A percentile compares a stretch with the other conserved stretches of the same genome.
Conservation (phyloP, 75 land plant species). For the Selaginella tamariscina region DNA sequence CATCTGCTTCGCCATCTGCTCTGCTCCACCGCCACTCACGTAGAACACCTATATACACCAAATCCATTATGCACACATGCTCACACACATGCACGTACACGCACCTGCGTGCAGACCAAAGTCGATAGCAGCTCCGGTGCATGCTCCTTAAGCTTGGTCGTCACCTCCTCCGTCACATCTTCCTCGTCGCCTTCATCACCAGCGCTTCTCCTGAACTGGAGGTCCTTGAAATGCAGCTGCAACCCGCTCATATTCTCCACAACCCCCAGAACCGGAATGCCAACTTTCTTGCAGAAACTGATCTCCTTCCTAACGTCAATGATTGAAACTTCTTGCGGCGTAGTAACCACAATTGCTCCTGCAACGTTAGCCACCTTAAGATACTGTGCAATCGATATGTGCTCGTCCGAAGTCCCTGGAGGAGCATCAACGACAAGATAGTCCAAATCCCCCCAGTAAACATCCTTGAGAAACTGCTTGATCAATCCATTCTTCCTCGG, state of each 20-base stretch:
- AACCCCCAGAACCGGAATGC: conserved; percentile 6
- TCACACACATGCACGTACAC: too few species aligned
- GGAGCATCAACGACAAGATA: conserved; percentile 3
- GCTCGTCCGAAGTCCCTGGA: conserved; percentile 7
- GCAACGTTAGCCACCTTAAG: background rate
- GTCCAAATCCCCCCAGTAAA: background rate
- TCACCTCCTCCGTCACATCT: conserved; percentile 1
- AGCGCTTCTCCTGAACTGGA: background rate
- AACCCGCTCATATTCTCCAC: conserved; percentile 6
- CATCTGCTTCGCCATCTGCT: background rate
- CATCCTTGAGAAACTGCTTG: background rate
- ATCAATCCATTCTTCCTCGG: background rate
- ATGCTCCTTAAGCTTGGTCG: background rate
- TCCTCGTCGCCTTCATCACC: background rate
- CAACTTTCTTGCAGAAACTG: conserved; percentile 6
- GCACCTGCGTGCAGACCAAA: background rate
- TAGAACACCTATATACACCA: too few species aligned
- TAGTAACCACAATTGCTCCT: conserved; percentile 1
- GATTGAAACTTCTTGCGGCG: conserved; percentile 5
- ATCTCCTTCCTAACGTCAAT: conserved; percentile 14
- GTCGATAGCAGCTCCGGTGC: conserved; percentile 9
- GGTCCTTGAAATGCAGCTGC: background rate
- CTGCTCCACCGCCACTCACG: background rate
- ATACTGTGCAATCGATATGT: conserved; percentile 10
- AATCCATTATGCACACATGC: too few species aligned